A percentile compares a stretch with the other conserved stretches of the same genome.
phyloP scores from a whole-genome alignment of 2,329 filamentous ascomycete genomes.

The Colletotrichum tropicale region DNA sequence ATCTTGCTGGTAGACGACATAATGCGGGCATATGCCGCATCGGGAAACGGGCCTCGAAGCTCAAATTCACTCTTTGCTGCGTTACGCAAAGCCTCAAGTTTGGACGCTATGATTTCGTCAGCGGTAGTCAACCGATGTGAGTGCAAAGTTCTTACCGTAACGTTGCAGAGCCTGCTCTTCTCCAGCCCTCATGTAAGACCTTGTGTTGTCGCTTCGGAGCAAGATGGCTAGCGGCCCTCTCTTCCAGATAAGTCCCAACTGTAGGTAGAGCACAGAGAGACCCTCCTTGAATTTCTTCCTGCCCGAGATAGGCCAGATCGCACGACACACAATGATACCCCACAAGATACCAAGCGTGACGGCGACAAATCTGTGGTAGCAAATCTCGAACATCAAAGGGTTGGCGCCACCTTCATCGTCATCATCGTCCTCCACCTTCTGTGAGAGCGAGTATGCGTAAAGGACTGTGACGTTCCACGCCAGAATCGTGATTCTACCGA shows the following conservation, averaged over 20 bases:
- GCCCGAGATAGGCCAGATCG: constrained; percentile 94
- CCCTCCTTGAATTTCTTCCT: constrained; percentile 88
- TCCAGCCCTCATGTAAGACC: constrained; percentile 82
- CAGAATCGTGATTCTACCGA: constrained; percentile 91
- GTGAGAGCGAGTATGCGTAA: constrained; percentile 89
- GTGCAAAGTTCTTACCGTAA: constrained; percentile 52
- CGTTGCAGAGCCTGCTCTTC: constrained; percentile 89
- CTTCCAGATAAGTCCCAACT: constrained; percentile 97
- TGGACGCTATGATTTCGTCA: constrained; percentile 49
- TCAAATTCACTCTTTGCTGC: constrained; percentile 87
- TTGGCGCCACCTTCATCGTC: constrained; percentile 87
- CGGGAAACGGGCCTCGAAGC: constrained; percentile 84
- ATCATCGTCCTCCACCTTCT: constrained; percentile 79
- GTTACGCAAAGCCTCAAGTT: constrained; percentile 74
- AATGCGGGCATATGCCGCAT: constrained; percentile 73
- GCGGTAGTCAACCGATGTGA: not conserved
- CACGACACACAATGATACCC: constrained; percentile 86
- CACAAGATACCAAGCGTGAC: constrained; percentile 88
- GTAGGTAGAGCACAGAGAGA: constrained; percentile 87
- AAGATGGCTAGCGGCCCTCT: constrained; percentile 84
- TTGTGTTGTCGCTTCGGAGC: constrained; percentile 59
- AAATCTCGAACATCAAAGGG: constrained; percentile 87
- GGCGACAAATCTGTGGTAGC: constrained; percentile 83
- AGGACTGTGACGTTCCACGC: constrained; percentile 96
- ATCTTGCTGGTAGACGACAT: constrained; percentile 82